Evolutionary conservation across 176 grass and related monocot genomes (phyloP).

Genomic region (Bothriochloa decipiens): DNA sequence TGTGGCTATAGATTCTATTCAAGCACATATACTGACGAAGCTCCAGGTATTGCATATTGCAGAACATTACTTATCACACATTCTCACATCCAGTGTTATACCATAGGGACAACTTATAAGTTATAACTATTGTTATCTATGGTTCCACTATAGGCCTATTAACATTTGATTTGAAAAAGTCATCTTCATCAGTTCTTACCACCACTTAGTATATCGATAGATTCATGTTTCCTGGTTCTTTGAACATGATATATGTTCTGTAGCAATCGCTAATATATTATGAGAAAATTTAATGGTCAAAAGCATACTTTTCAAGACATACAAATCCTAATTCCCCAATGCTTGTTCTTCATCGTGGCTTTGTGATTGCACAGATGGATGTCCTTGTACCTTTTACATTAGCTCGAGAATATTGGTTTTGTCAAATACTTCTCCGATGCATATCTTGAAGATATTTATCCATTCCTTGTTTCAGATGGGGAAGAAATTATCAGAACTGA

Average conservation of each 20-base stretch:
- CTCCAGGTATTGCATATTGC: conserved; percentile 64
- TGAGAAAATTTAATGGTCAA: neutral
- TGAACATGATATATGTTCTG: neutral
- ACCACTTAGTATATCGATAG: neutral
- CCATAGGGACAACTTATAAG: neutral
- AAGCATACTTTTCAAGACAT: neutral
- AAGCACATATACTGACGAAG: conserved; percentile 95
- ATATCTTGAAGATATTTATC: conserved; percentile 4
- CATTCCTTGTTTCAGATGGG: conserved; percentile 71
- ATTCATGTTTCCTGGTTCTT: neutral
- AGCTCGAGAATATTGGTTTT: neutral
- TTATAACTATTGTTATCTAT: conserved; percentile 13
- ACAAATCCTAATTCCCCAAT: neutral
- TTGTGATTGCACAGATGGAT: conserved; percentile 2
- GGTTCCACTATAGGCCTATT: neutral
- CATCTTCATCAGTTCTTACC: neutral
- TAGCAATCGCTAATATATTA: neutral
- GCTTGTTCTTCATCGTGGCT: neutral
- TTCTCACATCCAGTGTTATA: neutral
- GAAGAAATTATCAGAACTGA: conserved; percentile 95
- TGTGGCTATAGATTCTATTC: conserved; percentile 80
- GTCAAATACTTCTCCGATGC: conserved; percentile 6
- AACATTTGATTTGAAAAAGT: neutral
- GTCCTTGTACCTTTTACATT: conserved; percentile 17
- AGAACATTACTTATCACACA: neutral